A percentile compares a stretch with the other conserved stretches of the same genome.
Conservation (phyloP, 1,284 basidiomycete genomes). For the Pseudozyma sp. region DNA sequence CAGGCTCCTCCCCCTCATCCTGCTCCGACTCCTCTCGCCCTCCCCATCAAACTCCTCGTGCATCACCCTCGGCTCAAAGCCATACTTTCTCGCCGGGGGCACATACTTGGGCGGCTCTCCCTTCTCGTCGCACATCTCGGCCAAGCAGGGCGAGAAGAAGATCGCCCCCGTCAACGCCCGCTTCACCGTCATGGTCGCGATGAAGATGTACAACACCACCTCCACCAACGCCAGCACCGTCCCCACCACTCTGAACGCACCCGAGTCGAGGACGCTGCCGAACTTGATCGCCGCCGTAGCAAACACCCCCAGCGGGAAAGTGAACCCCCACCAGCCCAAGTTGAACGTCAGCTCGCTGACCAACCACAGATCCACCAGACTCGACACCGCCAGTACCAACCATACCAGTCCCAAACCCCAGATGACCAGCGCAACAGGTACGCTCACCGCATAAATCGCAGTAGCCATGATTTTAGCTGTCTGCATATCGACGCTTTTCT, state of each 20-base stretch:
- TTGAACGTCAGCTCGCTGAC: constrained; percentile 58
- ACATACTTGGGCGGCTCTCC: constrained; percentile 46
- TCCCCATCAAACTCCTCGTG: background rate
- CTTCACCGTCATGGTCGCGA: constrained; percentile 33
- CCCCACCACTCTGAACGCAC: constrained; percentile 49
- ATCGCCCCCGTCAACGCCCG: constrained; percentile 30
- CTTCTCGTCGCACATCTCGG: constrained; percentile 41
- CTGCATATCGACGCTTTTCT: constrained; percentile 14
- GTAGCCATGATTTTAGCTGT: constrained; percentile 49
- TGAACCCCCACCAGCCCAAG: constrained; percentile 60
- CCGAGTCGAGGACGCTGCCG: constrained; percentile 49
- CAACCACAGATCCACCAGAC: constrained; percentile 54
- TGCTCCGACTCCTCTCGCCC: constrained; percentile 1
- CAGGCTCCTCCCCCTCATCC: constrained; percentile 12
- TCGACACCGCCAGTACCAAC: constrained; percentile 69
- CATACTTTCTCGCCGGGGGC: constrained; percentile 45
- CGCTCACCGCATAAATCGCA: constrained; percentile 45
- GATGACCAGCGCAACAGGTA: constrained; percentile 68
- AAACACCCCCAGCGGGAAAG: constrained; percentile 61
- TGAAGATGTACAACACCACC: constrained; percentile 49
- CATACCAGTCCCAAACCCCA: constrained; percentile 72
- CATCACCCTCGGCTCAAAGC: constrained; percentile 34
- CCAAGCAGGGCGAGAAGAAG: constrained; percentile 57
- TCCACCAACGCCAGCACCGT: constrained; percentile 46
- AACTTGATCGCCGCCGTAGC: constrained; percentile 49